Conservation (phyloP, 1,139 yeast genomes). For the Blastobotrys arbuscula region DNA sequence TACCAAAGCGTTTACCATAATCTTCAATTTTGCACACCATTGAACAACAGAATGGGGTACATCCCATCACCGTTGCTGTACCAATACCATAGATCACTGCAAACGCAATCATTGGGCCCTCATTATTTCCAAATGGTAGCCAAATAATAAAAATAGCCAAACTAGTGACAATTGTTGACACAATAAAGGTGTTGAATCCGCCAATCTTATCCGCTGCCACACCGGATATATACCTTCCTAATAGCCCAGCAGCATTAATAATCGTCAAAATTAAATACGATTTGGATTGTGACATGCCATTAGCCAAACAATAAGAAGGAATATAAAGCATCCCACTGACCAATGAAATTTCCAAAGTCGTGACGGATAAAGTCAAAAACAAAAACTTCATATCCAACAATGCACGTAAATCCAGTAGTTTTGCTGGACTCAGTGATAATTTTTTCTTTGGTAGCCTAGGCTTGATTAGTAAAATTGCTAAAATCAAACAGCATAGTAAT, state of each 20-base stretch:
- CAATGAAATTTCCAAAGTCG: slow-evolving; percentile 52
- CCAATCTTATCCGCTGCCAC: slow-evolving; percentile 51
- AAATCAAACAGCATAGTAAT: slow-evolving; percentile 31
- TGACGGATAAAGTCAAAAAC: slow-evolving; percentile 39
- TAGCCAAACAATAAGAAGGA: slow-evolving; percentile 50
- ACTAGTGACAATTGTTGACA: slow-evolving; percentile 40
- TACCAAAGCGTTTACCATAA: slow-evolving; percentile 47
- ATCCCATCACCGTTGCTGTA: slow-evolving; percentile 44
- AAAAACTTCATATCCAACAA: slow-evolving; percentile 39
- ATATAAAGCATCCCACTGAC: slow-evolving; percentile 49
- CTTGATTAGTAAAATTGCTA: slow-evolving; percentile 32
- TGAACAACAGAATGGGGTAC: slow-evolving; percentile 49
- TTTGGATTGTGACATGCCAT: slow-evolving; percentile 48
- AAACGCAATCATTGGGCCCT: slow-evolving; percentile 41
- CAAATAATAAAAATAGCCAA: slow-evolving; percentile 41
- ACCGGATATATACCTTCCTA: slow-evolving; percentile 56
- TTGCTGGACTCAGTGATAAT: not conserved
- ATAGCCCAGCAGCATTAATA: slow-evolving; percentile 53
- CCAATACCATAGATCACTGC: slow-evolving; percentile 49
- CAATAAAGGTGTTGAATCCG: slow-evolving; percentile 48
- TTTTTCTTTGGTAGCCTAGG: slow-evolving; percentile 31
- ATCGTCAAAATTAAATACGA: slow-evolving; percentile 47
- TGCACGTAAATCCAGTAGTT: slow-evolving; percentile 30
- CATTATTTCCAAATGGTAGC: slow-evolving; percentile 47
- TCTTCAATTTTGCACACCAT: slow-evolving; percentile 45